These are phyloP conservation scores for Salicornia ramosissima DNA, from an alignment of 148 eudicot genomes.

Conservation along the genomic window DNA sequence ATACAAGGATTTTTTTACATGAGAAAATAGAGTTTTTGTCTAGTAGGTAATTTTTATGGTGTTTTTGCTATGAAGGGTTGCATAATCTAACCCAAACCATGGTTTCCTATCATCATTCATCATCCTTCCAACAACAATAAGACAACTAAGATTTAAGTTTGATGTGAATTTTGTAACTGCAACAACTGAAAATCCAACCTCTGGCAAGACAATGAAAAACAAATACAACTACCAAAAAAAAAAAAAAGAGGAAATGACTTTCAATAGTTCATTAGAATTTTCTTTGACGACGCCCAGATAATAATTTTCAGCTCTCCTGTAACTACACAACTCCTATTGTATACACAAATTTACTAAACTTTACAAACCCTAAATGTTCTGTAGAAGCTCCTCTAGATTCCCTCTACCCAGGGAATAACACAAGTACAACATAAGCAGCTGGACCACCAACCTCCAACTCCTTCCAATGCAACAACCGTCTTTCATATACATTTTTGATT, in stretches of 20 bases:
- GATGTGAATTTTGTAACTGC: not conserved
- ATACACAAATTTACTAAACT: conserved; percentile 19
- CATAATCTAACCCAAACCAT: too few relatives aligned
- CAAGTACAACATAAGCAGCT: conserved; percentile 13
- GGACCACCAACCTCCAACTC: conserved; percentile 5
- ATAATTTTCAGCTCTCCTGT: conserved; percentile 4
- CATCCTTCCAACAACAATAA: too few relatives aligned
- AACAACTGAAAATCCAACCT: not conserved
- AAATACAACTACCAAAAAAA: too few relatives aligned
- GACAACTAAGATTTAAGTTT: too few relatives aligned
- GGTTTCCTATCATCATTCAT: too few relatives aligned
- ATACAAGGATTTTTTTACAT: too few relatives aligned
- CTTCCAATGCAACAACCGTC: conserved; percentile 3
- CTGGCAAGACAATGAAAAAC: too few relatives aligned
- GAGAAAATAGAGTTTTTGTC: too few relatives aligned
- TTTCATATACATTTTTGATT: not conserved
- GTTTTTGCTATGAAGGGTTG: too few relatives aligned
- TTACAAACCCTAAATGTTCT: conserved; percentile 15
- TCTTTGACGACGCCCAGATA: not conserved
- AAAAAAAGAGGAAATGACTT: not conserved
- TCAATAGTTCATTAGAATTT: not conserved
- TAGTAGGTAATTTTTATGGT: too few relatives aligned
- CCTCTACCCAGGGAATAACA: conserved; percentile 9
- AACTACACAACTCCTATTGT: conserved; percentile 10
- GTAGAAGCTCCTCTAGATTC: conserved; percentile 13